These are phyloP conservation scores for Apophysomyces variabilis DNA, from an alignment of 371 early-diverging fungal genomes.

Conservation along the genomic window DNA sequence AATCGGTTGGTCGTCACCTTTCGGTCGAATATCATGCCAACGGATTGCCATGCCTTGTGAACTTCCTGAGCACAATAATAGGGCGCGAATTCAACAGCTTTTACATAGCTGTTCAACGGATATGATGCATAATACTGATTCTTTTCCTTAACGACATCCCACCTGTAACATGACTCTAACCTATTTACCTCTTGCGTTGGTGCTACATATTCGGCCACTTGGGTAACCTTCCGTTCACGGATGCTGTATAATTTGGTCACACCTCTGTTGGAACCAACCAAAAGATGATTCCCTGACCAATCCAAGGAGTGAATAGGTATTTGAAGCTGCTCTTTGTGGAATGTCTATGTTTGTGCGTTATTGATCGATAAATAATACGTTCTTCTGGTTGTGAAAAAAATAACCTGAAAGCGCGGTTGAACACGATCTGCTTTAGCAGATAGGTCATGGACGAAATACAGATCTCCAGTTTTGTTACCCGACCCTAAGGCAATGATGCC, in stretches of 20 bases:
- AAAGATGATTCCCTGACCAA: constrained; percentile 32
- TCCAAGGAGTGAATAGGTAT: constrained; percentile 40
- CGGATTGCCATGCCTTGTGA: constrained; percentile 17
- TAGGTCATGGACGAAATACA: constrained; percentile 40
- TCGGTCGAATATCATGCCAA: constrained; percentile 10
- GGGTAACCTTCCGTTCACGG: constrained; percentile 14
- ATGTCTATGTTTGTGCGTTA: background rate
- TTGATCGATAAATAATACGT: no score
- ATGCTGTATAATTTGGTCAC: constrained; percentile 22
- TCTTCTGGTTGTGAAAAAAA: background rate
- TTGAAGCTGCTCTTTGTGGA: constrained; percentile 27
- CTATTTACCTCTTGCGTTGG: constrained; percentile 7
- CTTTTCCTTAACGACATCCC: no score
- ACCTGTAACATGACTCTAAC: background rate
- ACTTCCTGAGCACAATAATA: constrained; percentile 18
- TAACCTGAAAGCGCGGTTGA: constrained; percentile 29
- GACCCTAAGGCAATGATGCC: constrained; percentile 38
- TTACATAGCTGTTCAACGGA: constrained; percentile 29
- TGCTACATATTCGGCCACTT: constrained; percentile 27
- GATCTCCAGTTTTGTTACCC: constrained; percentile 17
- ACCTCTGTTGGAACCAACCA: constrained; percentile 32
- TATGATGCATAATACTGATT: constrained; percentile 7
- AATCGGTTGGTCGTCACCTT: constrained; percentile 17
- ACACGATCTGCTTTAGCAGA: constrained; percentile 13
- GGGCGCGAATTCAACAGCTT: constrained; percentile 31